These are phyloP conservation scores for Amyloporia xantha DNA, from an alignment of 768 basidiomycete genomes.

Conservation along the genomic window DNA sequence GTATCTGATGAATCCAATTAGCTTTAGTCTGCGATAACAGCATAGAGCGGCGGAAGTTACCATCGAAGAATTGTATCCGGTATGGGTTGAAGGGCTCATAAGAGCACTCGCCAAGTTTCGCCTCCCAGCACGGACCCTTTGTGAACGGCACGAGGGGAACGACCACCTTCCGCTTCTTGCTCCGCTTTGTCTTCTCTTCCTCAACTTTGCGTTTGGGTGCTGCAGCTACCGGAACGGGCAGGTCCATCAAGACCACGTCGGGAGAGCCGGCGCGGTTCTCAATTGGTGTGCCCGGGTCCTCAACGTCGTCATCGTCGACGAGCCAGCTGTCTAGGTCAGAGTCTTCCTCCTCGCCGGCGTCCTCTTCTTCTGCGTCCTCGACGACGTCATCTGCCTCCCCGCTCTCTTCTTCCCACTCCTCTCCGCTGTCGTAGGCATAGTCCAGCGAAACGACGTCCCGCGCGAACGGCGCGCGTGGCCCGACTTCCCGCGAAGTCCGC, in stretches of 20 bases:
- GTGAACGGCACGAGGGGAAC: conserved; percentile 73
- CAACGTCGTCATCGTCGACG: conserved; percentile 64
- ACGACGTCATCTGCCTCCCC: conserved; percentile 75
- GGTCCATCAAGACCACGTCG: conserved; percentile 14
- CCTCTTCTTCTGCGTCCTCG: conserved; percentile 51
- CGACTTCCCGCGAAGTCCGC: conserved; percentile 66
- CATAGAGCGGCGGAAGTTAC: conserved; percentile 38
- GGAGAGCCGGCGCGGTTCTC: conserved; percentile 32
- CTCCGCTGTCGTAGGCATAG: conserved; percentile 91
- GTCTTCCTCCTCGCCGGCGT: conserved; percentile 54
- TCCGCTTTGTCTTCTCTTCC: conserved; percentile 35
- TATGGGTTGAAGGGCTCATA: conserved; percentile 70
- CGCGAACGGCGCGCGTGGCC: conserved; percentile 78
- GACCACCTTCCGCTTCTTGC: conserved; percentile 73
- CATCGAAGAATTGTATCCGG: conserved; percentile 78
- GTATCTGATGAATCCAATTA: conserved; percentile 43
- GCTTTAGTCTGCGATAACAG: not conserved
- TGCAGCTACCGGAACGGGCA: conserved; percentile 29
- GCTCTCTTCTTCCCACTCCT: conserved; percentile 87
- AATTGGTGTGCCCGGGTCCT: conserved; percentile 32
- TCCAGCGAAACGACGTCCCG: conserved; percentile 74
- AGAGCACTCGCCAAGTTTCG: conserved; percentile 54
- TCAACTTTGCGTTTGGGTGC: conserved; percentile 57
- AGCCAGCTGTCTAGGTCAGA: conserved; percentile 78
- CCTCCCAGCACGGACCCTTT: conserved; percentile 83